These are phyloP conservation scores for Pichia inconspicua DNA, from an alignment of 1,139 yeast species.

Conservation along the genomic window DNA sequence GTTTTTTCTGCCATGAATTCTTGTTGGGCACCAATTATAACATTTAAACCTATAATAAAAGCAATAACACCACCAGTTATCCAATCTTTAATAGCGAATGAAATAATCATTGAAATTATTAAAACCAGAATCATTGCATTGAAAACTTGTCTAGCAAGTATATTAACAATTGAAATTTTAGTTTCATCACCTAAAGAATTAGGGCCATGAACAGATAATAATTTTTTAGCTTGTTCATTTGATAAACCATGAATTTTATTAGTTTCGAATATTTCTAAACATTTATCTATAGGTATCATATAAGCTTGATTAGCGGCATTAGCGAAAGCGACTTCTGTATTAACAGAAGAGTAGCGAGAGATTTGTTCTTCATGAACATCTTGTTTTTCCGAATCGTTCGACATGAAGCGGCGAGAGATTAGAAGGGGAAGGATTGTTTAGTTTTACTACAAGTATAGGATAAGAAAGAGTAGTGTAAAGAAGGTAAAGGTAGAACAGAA, in stretches of 20 bases:
- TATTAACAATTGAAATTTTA: constrained; percentile 48
- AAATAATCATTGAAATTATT: constrained; percentile 65
- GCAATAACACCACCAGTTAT: constrained; percentile 80
- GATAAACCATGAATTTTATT: constrained; percentile 43
- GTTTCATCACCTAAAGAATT: constrained; percentile 53
- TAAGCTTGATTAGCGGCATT: constrained; percentile 22
- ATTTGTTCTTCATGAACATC: constrained; percentile 8
- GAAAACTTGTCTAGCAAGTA: constrained; percentile 61
- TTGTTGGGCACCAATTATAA: constrained; percentile 63
- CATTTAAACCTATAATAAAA: constrained; percentile 60
- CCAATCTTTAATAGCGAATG: constrained; percentile 71
- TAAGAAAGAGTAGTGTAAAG: too few relatives aligned
- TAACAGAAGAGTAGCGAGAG: constrained; percentile 9
- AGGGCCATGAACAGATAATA: constrained; percentile 40
- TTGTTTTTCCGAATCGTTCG: constrained; percentile 5
- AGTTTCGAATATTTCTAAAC: constrained; percentile 34
- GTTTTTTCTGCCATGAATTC: constrained; percentile 56
- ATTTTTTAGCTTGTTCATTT: constrained; percentile 29
- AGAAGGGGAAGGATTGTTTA: background rate
- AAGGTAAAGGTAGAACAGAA: background rate
- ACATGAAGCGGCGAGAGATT: too few relatives aligned
- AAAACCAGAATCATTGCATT: constrained; percentile 78
- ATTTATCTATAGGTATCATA: constrained; percentile 31
- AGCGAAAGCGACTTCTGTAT: constrained; percentile 1
- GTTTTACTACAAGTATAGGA: too few relatives aligned